phyloP scores from a whole-genome alignment of 1,284 basidiomycete genomes.

The Marasmius fiardii region DNA sequence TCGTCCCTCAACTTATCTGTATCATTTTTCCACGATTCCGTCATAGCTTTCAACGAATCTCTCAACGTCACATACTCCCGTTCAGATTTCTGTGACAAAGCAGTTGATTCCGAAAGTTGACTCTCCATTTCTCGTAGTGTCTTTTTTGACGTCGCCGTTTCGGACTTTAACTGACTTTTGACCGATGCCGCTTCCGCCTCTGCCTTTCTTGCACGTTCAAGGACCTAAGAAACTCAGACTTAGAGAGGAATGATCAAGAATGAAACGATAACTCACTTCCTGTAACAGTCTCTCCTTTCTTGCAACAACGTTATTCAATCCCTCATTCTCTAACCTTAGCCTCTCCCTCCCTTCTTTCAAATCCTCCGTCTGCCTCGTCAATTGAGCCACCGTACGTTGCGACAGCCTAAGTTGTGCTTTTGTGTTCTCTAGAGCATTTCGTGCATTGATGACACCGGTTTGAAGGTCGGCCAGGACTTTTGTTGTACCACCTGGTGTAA shows the following conservation, averaged over 20 bases:
- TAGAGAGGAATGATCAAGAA: not conserved
- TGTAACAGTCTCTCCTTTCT: conserved; percentile 82
- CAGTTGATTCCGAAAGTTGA: conserved; percentile 64
- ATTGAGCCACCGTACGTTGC: conserved; percentile 74
- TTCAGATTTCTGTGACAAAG: conserved; percentile 74
- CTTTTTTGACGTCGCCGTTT: conserved; percentile 70
- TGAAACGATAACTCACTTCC: conserved; percentile 49
- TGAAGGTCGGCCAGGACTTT: conserved; percentile 82
- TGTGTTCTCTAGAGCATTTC: conserved; percentile 79
- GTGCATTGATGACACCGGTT: conserved; percentile 75
- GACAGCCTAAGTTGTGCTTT: conserved; percentile 73
- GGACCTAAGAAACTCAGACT: conserved; percentile 41
- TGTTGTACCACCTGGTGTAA: conserved; percentile 75
- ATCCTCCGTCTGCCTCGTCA: conserved; percentile 82
- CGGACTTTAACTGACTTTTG: conserved; percentile 68
- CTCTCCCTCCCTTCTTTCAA: conserved; percentile 81
- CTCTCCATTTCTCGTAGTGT: conserved; percentile 73
- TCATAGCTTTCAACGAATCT: conserved; percentile 67
- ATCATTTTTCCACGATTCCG: conserved; percentile 67
- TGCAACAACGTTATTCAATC: conserved; percentile 79
- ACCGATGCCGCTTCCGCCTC: conserved; percentile 67
- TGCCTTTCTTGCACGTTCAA: conserved; percentile 79
- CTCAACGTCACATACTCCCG: conserved; percentile 75
- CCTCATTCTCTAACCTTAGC: conserved; percentile 79
- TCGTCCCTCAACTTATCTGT: conserved; percentile 63